Percentiles rank a stretch among this genome's conserved stretches.
phyloP scores from a whole-genome alignment of 192 early-diverging fungal species.

The Coemansia sp. region DNA sequence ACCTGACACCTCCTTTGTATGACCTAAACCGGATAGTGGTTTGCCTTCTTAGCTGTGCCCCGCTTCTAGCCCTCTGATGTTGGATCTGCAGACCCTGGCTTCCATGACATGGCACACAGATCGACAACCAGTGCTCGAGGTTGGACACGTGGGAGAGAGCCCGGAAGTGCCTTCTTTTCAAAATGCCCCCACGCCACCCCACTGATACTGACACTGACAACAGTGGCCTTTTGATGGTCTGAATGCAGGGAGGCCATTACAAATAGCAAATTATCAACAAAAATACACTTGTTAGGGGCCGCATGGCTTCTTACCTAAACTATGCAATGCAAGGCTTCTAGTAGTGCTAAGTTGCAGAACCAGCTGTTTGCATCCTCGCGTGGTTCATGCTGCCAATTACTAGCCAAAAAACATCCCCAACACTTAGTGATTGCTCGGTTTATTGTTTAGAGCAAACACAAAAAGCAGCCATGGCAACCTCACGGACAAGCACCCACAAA shows the following conservation, averaged over 20 bases:
- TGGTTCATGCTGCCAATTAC: background rate
- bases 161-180: background rate
- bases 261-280: background rate
- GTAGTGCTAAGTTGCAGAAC: background rate
- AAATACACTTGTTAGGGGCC: background rate
- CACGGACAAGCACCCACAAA: background rate
- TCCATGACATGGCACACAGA: background rate
- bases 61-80: background rate
- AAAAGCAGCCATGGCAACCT: background rate
- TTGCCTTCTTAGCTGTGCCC: background rate
- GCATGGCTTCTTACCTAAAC: background rate
- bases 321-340: background rate
- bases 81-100: background rate
- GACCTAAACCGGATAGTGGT: background rate
- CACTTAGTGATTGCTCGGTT: background rate
- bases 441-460: background rate
- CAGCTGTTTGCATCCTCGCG: background rate
- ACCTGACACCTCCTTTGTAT: background rate
- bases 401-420: background rate
- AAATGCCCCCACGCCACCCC: background rate
- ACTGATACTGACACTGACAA: background rate
- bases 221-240: background rate
- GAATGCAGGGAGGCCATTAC: background rate
- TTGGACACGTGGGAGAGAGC: background rate
- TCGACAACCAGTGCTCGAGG: background rate